Evolutionary conservation across 768 basidiomycete genomes (phyloP), one percentile per base, ranked within the genome.

Genomic region (Fomitopsis serialis): DNA sequence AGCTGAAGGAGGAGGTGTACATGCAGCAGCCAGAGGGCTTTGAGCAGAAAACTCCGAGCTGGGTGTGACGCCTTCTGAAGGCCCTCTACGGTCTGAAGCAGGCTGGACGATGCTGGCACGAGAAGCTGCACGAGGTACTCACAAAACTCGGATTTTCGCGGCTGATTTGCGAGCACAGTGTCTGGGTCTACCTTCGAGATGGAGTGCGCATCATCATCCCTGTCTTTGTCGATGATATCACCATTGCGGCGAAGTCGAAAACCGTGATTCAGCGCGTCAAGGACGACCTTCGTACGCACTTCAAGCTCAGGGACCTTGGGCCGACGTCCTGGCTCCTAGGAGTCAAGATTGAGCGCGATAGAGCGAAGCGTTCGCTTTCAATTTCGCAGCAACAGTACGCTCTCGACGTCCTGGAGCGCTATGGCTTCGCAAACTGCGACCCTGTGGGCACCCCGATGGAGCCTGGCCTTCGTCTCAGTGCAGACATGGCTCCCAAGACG

Each of bases 51-150:
- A 37, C 44, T 40, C 54, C 34, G 37, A 32, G 22, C 46, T 29
- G 35, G 52, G 53, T 58, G 37, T 54, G 48, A 44, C 48, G 34
- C 24, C 45, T 54, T 37, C 50, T 5, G 42, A 74, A 75, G 57
- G 60, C 66, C 2, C 55, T 77, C 29, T 78, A 78, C 61, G 72
- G 77, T 9, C 67, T 78, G 8, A 72, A 73, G 55, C 75, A 77
- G 53, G 66, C 69, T 11, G 67, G 69, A 2, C 60, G 67, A 2
- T 53, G 58, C 42, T 78, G 75, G 77, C 61, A 74, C 54, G 59
- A 66, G 56, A 66, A 65, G 43, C 60, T 74, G 11, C 45, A 66
- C 24, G 46, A 52, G 6, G 56, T 58, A 3, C 54, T 69, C 9
- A 35, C 45, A 3, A 40, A 55, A 8, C 53, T 70, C 42, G 61